Evolutionary conservation across 345 rosid species (phyloP), one percentile per base, ranked within the genome.

Genomic region (Melaleuca quinquenervia): DNA sequence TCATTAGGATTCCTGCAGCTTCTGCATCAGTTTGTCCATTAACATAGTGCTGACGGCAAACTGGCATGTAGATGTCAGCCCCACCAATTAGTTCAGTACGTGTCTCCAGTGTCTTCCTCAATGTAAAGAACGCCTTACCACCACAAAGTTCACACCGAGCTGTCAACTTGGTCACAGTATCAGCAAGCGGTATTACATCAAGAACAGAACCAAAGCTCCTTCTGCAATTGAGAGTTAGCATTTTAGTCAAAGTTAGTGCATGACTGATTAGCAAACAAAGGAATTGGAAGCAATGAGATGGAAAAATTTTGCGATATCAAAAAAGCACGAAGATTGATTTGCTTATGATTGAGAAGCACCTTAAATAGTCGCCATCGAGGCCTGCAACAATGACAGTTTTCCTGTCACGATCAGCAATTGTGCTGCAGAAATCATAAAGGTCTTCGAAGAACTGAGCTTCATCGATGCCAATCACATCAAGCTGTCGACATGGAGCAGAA

Each of bases 361-460:
- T 97, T 84, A 96, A 87, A 86, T 95, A 97, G 87, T 97, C 99
- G 11, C 98, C 99, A 58, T 96, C 98, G 3, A 97, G 92, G 48
- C 99, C 99, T 0, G 98, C 96, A 22, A 94, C 92, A 32, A 97
- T 90, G 27, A 97, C 89, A 8, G 89, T 94, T 87, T 97, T 96
- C 20, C 98, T 94, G 75, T 97, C 98, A 3, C 84, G 89, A 83
- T 96, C 99, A 36, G 98, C 99, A n/a, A 94, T 95, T 84, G 91
- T 87, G 89, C 92, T 90, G 88, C 99, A 97, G 89, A 97, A 97
- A 87, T 94, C 98, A 83, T 97, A 97, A 7, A 97, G 96, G 85
- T 97, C 99, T 82, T 92, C 96, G 41, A 97, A 97, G 83, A 96
- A 96, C 84, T 97, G 98, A 45, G 97, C 99, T 86, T 97, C 99